Percentiles rank a stretch among this genome's conserved stretches.
Evolutionary conservation across 2,329 filamentous ascomycete genomes (phyloP).

Genomic region (Colletotrichum sansevieriae): DNA sequence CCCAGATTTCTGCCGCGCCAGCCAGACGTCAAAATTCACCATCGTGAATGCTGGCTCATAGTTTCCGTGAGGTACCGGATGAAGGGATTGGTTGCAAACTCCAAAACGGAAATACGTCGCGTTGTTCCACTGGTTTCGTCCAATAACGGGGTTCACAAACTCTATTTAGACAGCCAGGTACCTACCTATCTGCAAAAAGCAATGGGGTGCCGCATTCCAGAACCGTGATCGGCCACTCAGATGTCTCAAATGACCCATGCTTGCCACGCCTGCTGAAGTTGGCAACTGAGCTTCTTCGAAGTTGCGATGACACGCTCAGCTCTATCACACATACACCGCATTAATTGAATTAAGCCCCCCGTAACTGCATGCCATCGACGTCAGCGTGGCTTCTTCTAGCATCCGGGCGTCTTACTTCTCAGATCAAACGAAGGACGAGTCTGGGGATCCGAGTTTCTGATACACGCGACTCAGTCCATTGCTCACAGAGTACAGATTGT

Average conservation of each 20-base stretch:
- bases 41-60: slow-evolving; percentile 20
- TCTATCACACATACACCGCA: background rate
- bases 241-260: background rate
- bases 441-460: slow-evolving; percentile 20
- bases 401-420: slow-evolving; percentile 10
- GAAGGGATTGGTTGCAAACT: background rate
- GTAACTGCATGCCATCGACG: background rate
- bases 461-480: slow-evolving; percentile 14
- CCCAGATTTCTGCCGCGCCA: slow-evolving; percentile 44
- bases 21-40: slow-evolving; percentile 44
- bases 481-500: slow-evolving; percentile 9
- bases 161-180: background rate
- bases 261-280: background rate
- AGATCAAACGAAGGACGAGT: background rate
- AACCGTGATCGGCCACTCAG: slow-evolving; percentile 3
- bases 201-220: background rate
- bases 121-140: background rate
- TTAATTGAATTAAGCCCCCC: background rate
- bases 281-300: slow-evolving; percentile 5
- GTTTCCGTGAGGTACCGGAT: background rate
- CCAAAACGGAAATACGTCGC: background rate
- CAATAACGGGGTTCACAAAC: slow-evolving; percentile 4
- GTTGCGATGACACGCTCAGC: slow-evolving; percentile 14
- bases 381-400: background rate
- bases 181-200: slow-evolving; percentile 1